phyloP scores from a whole-genome alignment of 1,284 basidiomycete species.

The Melampsora larici-populina region DNA sequence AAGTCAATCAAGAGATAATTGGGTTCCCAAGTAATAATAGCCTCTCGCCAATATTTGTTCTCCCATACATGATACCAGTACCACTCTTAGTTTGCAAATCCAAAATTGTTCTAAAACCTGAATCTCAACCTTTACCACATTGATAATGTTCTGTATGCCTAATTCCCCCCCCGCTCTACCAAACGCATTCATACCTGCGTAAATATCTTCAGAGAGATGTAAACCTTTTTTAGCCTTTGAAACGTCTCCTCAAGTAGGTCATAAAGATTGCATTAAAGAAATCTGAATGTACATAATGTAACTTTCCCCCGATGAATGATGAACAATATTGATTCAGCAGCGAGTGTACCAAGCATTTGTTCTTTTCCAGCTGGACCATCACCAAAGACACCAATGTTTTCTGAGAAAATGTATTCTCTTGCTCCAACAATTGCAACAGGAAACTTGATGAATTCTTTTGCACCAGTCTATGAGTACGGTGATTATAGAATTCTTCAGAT shows the following conservation, averaged over 20 bases:
- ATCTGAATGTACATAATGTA: slow-evolving; percentile 99
- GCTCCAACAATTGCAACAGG: slow-evolving; percentile 98
- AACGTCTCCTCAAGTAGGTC: slow-evolving; percentile 94
- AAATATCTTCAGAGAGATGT: slow-evolving; percentile 98
- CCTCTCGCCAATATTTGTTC: slow-evolving; percentile 99
- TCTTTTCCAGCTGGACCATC: slow-evolving; percentile 99
- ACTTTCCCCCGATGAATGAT: slow-evolving; percentile 95
- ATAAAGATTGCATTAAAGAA: slow-evolving; percentile 98
- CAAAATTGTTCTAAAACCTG: slow-evolving; percentile 96
- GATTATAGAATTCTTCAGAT: slow-evolving; percentile 91
- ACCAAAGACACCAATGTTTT: slow-evolving; percentile 98
- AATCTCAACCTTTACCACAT: slow-evolving; percentile 89
- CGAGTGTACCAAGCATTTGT: slow-evolving; percentile 97
- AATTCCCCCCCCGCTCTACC: slow-evolving; percentile 93
- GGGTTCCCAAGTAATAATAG: slow-evolving; percentile 99
- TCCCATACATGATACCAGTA: slow-evolving; percentile 98
- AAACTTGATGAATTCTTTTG: slow-evolving; percentile 65
- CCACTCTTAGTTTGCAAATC: slow-evolving; percentile 99
- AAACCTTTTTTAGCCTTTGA: slow-evolving; percentile 99
- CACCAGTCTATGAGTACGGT: slow-evolving; percentile 78
- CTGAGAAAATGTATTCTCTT: slow-evolving; percentile 99
- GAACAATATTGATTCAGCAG: slow-evolving; percentile 88
- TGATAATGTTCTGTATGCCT: slow-evolving; percentile 98
- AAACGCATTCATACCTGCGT: slow-evolving; percentile 97
- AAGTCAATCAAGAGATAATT: slow-evolving; percentile 96